Evolutionary conservation across 2,329 filamentous ascomycete genomes (phyloP), one percentile per base, ranked within the genome.

Genomic region (Penicillium oxalicum): DNA sequence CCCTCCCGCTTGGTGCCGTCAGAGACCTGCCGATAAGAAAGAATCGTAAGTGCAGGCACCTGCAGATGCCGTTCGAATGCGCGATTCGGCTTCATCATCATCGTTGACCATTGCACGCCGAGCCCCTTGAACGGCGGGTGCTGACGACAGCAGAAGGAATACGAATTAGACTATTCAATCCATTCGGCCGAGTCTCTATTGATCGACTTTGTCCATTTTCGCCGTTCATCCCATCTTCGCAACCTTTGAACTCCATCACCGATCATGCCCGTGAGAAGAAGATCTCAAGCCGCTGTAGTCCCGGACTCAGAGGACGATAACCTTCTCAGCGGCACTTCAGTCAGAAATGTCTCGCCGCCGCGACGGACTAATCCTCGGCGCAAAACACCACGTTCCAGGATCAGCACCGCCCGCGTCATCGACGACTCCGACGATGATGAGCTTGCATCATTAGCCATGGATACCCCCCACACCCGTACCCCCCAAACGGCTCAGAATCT

Each of bases 241-340:
- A 5, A 26, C 7, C 32, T 34, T 28, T 4, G 8, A 8, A 43
- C 29, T 27, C 36, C 42, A 11, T 36, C 33, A 29, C 26, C 18
- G 18, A 32, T 32, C 29, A 32, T 32, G 29, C 29, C 29, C 11
- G 29, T 11, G 5, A 61, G 58, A 57, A 54, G 46, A 47, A 55
- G 50, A 40, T 39, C 45, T 29, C 45, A 48, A 32, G 47, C 51
- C 35, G 48, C 44, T 12, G 52, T 51, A 25, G 44, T 55, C 9
- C 57, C 55, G 24, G 55, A 57, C 44, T 58, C 58, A 4, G 57
- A 59, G 13, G 52, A 59, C 37, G 57, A 60, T 35, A 52, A 41
- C 42, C 40, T 40, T 32, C 25, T 37, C 27, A 48, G 44, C 25
- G 53, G 45, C 29, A 54, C 50, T 37, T 55, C 56, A 56, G 42